These are phyloP conservation scores for Melanomma pulvis-pyrius DNA, from an alignment of 495 filamentous ascomycete genomes.

Conservation along the genomic window DNA sequence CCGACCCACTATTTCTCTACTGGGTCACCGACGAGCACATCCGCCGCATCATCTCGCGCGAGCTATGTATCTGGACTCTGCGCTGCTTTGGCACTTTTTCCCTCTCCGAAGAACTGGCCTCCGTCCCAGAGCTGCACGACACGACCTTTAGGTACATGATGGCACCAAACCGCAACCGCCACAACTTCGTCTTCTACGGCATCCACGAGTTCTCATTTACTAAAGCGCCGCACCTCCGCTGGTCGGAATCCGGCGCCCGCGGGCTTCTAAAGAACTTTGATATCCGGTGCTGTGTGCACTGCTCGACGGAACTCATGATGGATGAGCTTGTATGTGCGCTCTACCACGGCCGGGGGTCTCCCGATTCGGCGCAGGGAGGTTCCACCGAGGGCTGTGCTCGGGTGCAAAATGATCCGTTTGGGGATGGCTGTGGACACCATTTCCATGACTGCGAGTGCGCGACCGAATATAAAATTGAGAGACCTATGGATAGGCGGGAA, in stretches of 20 bases:
- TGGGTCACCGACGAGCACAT: constrained; percentile 2
- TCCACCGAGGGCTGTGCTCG: not conserved
- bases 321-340: constrained; percentile 15
- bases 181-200: constrained; percentile 19
- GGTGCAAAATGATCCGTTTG: not conserved
- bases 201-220: not conserved
- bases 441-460: constrained; percentile 13
- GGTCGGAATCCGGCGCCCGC: not conserved
- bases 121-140: not conserved
- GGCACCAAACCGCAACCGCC: not conserved
- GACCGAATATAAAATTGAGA: constrained; percentile 16
- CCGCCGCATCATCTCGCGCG: not conserved
- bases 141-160: constrained; percentile 4
- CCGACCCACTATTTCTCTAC: not conserved
- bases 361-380: too few relatives aligned
- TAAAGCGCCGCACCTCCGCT: not conserved
- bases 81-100: constrained; percentile 1
- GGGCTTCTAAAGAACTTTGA: constrained; percentile 4
- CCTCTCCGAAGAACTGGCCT: not conserved
- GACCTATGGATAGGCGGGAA: not conserved
- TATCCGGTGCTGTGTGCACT: constrained; percentile 19
- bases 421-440: constrained; percentile 16
- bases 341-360: not conserved
- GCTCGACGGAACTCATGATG: constrained; percentile 6
- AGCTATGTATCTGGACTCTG: constrained; percentile 7